A percentile compares a stretch with the other conserved stretches of the same genome.
phyloP scores from a whole-genome alignment of 2,329 filamentous ascomycete genomes.

The Cladosporium sp. region DNA sequence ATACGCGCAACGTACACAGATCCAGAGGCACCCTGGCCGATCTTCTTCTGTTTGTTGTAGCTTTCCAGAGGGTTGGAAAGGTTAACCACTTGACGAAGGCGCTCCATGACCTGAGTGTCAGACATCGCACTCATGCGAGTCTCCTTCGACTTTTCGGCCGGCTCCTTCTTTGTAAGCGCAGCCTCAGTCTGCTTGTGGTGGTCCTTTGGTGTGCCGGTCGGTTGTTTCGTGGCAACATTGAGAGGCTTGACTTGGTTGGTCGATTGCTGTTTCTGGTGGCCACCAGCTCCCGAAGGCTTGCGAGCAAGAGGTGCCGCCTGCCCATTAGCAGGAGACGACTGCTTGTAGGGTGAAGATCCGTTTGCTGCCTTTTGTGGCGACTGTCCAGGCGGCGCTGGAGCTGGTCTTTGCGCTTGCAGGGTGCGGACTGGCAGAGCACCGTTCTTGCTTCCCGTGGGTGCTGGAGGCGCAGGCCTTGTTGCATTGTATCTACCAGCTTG shows the following conservation, averaged over 20 bases:
- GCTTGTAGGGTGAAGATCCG: slow-evolving; percentile 33
- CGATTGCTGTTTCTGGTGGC: slow-evolving; percentile 29
- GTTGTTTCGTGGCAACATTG: slow-evolving; percentile 51
- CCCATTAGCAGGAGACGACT: slow-evolving; percentile 27
- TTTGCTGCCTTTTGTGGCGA: slow-evolving; percentile 30
- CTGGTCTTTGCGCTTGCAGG: slow-evolving; percentile 65
- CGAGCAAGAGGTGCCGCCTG: slow-evolving; percentile 32
- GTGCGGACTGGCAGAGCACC: slow-evolving; percentile 45
- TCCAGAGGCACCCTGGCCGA: slow-evolving; percentile 95
- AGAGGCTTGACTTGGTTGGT: slow-evolving; percentile 50
- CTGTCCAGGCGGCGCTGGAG: slow-evolving; percentile 35
- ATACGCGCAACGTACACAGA: slow-evolving; percentile 98
- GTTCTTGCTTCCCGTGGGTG: slow-evolving; percentile 33
- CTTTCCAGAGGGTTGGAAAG: slow-evolving; percentile 92
- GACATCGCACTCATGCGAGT: slow-evolving; percentile 99
- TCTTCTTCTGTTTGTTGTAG: slow-evolving; percentile 99
- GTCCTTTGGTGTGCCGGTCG: slow-evolving; percentile 50
- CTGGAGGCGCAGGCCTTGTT: slow-evolving; percentile 69
- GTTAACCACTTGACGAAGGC: slow-evolving; percentile 89
- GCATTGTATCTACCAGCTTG: slow-evolving; percentile 75
- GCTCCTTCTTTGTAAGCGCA: slow-evolving; percentile 71
- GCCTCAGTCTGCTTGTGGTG: slow-evolving; percentile 82
- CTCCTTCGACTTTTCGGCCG: slow-evolving; percentile 79
- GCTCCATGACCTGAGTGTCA: slow-evolving; percentile 95
- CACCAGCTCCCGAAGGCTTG: slow-evolving; percentile 32